Conservation (phyloP, 2,329 filamentous ascomycete species). For the Annulohypoxylon truncatum region DNA sequence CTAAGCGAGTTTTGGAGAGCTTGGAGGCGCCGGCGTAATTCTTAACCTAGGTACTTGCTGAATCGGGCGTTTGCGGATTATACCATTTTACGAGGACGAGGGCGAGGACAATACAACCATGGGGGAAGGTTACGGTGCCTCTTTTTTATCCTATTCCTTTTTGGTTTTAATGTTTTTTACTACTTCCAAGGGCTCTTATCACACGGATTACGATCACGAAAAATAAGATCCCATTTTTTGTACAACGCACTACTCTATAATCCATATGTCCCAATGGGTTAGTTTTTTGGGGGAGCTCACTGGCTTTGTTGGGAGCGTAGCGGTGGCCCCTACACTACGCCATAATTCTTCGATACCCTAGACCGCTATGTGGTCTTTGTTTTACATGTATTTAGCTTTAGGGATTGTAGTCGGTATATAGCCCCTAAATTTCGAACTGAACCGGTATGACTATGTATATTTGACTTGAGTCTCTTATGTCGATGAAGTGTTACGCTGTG, state of each 20-base stretch:
- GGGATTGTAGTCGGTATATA: constrained; percentile 25
- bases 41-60: constrained; percentile 18
- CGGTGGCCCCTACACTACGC: constrained; percentile 9
- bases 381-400: constrained; percentile 32
- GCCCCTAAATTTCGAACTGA: constrained; percentile 1
- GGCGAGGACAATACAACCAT: constrained; percentile 13
- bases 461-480: not conserved
- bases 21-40: constrained; percentile 57
- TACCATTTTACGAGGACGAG: constrained; percentile 29
- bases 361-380: constrained; percentile 12
- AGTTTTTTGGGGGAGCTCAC: not conserved
- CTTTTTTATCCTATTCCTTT: constrained; percentile 10
- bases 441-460: constrained; percentile 46
- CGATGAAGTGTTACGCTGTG: not conserved
- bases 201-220: constrained; percentile 37
- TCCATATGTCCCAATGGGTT: constrained; percentile 10
- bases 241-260: constrained; percentile 10
- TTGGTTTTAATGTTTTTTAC: constrained; percentile 10
- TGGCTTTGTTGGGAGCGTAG: not conserved
- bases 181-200: constrained; percentile 6
- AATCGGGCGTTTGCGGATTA: constrained; percentile 34
- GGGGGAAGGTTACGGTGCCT: constrained; percentile 1
- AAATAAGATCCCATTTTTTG: constrained; percentile 25
- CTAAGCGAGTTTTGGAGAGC: constrained; percentile 78
- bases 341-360: constrained; percentile 41